Conservation (phyloP, 2,329 filamentous ascomycete species). For the Colletotrichum sidae region DNA sequence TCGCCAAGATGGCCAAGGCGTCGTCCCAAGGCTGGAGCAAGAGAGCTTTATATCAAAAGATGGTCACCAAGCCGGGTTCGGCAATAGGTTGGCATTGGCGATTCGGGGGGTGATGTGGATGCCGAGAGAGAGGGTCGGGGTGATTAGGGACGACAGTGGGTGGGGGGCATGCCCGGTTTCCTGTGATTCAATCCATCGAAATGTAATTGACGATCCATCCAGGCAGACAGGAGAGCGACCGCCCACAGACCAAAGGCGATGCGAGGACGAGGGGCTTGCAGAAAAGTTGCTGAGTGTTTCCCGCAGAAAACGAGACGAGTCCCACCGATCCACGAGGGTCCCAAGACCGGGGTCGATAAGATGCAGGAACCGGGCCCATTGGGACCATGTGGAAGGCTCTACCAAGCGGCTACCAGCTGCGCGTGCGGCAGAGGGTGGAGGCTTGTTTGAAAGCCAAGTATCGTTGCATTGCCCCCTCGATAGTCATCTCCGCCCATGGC, state of each 20-base stretch:
- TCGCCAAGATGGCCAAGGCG: constrained; percentile 16
- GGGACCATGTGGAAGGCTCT: constrained; percentile 10
- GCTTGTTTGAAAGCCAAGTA: constrained; percentile 31
- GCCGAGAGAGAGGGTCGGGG: constrained; percentile 23
- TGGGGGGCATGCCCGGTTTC: constrained; percentile 11
- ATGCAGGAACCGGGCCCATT: constrained; percentile 17
- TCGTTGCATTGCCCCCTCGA: constrained; percentile 14
- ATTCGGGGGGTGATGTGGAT: background rate
- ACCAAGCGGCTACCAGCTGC: constrained; percentile 24
- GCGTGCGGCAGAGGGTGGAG: background rate
- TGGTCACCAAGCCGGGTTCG: constrained; percentile 29
- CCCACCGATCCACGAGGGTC: background rate
- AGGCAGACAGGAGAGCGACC: background rate
- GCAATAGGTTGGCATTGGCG: constrained; percentile 6
- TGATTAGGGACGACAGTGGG: constrained; percentile 25
- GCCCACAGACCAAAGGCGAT: constrained; percentile 12
- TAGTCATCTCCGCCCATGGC: constrained; percentile 27
- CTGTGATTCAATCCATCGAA: background rate
- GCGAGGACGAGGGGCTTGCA: constrained; percentile 27
- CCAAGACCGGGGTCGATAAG: constrained; percentile 6
- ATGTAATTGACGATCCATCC: constrained; percentile 19
- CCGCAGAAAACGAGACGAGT: too few relatives aligned
- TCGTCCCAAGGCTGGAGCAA: constrained; percentile 6
- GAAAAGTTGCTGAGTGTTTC: background rate
- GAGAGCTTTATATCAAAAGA: constrained; percentile 19